phyloP scores from a whole-genome alignment of 164 flowering plant species.

The Litsea cubeba region DNA sequence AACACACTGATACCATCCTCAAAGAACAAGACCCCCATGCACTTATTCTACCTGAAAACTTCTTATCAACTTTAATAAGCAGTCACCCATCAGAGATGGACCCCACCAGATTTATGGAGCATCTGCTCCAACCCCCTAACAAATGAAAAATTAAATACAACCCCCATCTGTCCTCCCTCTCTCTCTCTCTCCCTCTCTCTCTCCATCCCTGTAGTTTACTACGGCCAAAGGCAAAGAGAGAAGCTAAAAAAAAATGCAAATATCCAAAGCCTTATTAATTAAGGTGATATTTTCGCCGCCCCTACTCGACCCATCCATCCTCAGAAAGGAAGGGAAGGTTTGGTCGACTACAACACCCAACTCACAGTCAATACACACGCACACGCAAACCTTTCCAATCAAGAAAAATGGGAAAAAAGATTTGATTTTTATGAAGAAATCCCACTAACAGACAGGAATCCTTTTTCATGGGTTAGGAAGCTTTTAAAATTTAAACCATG shows the following conservation, averaged over 20 bases:
- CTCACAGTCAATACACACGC: conserved; percentile 23
- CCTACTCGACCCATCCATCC: background rate
- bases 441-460: too few relatives aligned
- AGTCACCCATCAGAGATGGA: background rate
- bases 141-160: too few relatives aligned
- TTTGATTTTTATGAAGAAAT: background rate
- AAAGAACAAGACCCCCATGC: background rate
- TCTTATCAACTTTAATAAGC: background rate
- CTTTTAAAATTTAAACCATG: too few relatives aligned
- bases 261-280: too few relatives aligned
- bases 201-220: too few relatives aligned
- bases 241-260: too few relatives aligned
- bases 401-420: background rate
- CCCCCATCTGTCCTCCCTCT: too few relatives aligned
- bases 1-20: background rate
- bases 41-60: background rate
- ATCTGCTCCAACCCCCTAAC: background rate
- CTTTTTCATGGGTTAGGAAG: background rate
- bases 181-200: background rate
- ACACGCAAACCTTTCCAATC: background rate
- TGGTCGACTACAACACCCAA: conserved; percentile 42
- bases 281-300: background rate
- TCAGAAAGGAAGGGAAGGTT: conserved; percentile 23
- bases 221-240: too few relatives aligned
- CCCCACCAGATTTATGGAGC: background rate